phyloP scores from a whole-genome alignment of 169 alveolate genomes.

The Cryptosporidium parvum region DNA sequence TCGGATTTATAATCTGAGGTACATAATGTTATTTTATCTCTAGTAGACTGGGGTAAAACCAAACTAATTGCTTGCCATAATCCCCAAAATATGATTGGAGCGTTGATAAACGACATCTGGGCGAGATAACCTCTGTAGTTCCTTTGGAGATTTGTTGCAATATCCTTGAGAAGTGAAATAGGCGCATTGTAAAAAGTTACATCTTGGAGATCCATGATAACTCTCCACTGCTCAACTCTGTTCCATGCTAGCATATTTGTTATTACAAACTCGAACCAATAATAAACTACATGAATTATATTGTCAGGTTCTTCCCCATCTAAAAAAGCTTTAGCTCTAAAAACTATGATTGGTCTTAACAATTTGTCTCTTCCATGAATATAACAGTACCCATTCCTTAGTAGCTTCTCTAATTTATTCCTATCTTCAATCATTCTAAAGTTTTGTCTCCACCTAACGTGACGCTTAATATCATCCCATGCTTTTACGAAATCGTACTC shows the following conservation, averaged over 20 bases:
- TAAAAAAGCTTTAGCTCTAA: slow-evolving; percentile 76
- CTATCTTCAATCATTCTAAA: slow-evolving; percentile 73
- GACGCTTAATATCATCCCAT: slow-evolving; percentile 80
- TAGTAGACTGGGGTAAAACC: slow-evolving; percentile 78
- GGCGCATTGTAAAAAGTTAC: slow-evolving; percentile 79
- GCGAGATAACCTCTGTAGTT: slow-evolving; percentile 81
- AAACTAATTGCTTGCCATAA: slow-evolving; percentile 82
- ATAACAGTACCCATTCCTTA: slow-evolving; percentile 79
- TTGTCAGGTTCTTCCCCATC: slow-evolving; percentile 69
- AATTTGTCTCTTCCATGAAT: slow-evolving; percentile 81
- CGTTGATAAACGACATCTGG: slow-evolving; percentile 79
- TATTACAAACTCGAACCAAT: slow-evolving; percentile 77
- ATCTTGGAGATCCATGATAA: slow-evolving; percentile 80
- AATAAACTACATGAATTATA: slow-evolving; percentile 46
- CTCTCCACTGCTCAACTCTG: slow-evolving; percentile 84
- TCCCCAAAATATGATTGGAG: slow-evolving; percentile 81
- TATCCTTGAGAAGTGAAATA: slow-evolving; percentile 77
- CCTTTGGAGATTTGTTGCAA: slow-evolving; percentile 81
- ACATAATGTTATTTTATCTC: slow-evolving; percentile 48
- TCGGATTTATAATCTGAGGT: slow-evolving; percentile 70
- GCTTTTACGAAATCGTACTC: slow-evolving; percentile 80
- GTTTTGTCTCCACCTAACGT: slow-evolving; percentile 78
- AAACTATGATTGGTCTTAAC: slow-evolving; percentile 80
- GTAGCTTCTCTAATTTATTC: slow-evolving; percentile 77
- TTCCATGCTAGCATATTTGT: slow-evolving; percentile 81